Percentiles rank a stretch among this genome's conserved stretches.
phyloP scores from a whole-genome alignment of 768 basidiomycete species.

The Trametes sanguinea region DNA sequence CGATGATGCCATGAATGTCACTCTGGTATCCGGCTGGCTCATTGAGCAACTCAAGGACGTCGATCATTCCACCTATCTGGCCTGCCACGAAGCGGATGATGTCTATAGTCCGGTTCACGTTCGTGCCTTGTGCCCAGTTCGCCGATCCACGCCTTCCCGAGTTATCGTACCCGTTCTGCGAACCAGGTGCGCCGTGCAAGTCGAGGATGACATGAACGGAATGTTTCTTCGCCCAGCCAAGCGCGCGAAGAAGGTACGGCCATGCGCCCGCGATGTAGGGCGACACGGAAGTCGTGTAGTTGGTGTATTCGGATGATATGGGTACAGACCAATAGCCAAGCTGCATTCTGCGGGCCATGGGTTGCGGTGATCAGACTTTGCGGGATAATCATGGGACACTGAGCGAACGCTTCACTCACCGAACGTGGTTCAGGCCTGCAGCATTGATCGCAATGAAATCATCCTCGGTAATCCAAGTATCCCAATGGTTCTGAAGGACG shows the following conservation, averaged over 20 bases:
- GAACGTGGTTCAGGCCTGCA: conserved; percentile 72
- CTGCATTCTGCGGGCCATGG: conserved; percentile 51
- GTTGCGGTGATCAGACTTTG: not conserved
- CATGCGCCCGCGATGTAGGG: conserved; percentile 69
- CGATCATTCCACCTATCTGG: conserved; percentile 56
- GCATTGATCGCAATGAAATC: conserved; percentile 66
- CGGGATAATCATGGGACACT: not conserved
- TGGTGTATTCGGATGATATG: conserved; percentile 54
- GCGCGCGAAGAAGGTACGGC: conserved; percentile 62
- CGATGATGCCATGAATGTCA: conserved; percentile 45
- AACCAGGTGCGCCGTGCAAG: conserved; percentile 72
- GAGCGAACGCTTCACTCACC: conserved; percentile 39
- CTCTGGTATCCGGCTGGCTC: conserved; percentile 62
- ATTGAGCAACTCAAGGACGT: conserved; percentile 69
- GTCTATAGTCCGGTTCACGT: conserved; percentile 59
- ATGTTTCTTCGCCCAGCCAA: conserved; percentile 64
- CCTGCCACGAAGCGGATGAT: conserved; percentile 55
- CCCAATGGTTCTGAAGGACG: conserved; percentile 57
- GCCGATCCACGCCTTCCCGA: conserved; percentile 63
- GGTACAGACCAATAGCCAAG: conserved; percentile 83
- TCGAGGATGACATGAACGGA: conserved; percentile 73
- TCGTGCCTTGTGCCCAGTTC: conserved; percentile 49
- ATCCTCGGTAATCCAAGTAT: conserved; percentile 68
- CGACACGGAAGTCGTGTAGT: conserved; percentile 41
- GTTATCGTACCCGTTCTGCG: conserved; percentile 68